A percentile compares a stretch with the other conserved stretches of the same genome.
phyloP scores from a whole-genome alignment of 305 asterid genomes.

The Fraxinus albicans region DNA sequence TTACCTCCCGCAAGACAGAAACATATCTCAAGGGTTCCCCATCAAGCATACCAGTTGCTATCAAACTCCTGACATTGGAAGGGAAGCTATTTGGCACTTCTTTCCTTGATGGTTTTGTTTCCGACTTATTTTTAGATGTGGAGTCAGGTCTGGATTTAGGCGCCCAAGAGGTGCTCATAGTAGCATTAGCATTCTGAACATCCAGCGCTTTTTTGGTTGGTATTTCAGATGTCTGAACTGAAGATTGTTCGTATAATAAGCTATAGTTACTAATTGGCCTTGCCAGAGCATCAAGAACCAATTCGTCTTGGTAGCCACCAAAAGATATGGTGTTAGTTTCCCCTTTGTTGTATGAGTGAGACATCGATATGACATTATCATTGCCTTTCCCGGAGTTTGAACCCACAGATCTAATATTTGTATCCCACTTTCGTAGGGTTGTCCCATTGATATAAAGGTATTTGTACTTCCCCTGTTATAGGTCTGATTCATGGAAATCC shows the following conservation, averaged over 20 bases:
- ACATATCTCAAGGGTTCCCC: conserved; percentile 86
- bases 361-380: no score
- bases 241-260: conserved; percentile 58
- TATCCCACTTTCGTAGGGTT: conserved; percentile 46
- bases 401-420: conserved; percentile 42
- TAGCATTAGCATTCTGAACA: conserved; percentile 34
- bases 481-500: conserved; percentile 56
- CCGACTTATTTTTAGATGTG: conserved; percentile 50
- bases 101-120: conserved; percentile 59
- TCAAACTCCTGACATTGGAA: conserved; percentile 89
- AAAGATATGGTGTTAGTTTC: conserved; percentile 49
- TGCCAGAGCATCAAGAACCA: conserved; percentile 53
- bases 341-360: no score
- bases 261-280: conserved; percentile 63
- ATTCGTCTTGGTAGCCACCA: conserved; percentile 66
- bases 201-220: conserved; percentile 46
- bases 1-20: conserved; percentile 76
- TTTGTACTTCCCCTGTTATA: conserved; percentile 48
- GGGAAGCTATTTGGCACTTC: conserved; percentile 97
- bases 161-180: conserved; percentile 33
- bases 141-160: conserved; percentile 50
- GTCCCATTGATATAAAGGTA: conserved; percentile 51
- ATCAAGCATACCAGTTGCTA: conserved; percentile 91
- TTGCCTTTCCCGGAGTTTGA: conserved; percentile 45
- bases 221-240: conserved; percentile 50